Evolutionary conservation across 805 yeast genomes (phyloP), one percentile per base, ranked within the genome.

Genomic region (Ogataea saltuana): DNA sequence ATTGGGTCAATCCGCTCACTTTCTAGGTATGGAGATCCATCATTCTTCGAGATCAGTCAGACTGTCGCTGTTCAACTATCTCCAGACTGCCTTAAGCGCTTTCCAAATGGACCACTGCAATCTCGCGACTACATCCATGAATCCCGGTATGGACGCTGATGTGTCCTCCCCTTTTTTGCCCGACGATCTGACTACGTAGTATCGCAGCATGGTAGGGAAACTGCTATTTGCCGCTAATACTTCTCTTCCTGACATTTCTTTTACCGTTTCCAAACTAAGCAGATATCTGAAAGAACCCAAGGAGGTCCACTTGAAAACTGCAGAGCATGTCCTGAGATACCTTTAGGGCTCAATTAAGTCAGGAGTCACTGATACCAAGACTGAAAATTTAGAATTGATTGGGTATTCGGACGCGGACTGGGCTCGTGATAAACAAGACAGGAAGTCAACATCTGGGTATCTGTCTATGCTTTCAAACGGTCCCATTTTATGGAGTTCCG

Each of bases 401-500:
- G 51, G 47, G 5, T 50, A 34, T 27, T 30, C 42, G 7, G 56
- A 50, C 44, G 49, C 56, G 11, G 51, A 47, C 30, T 51, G 40
- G 42, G 50, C 44, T n/a, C 42, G 41, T 4, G 33, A 30, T 11
- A 32, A 32, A 15, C 19, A n/a, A 3, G 50, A 44, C 25, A 33
- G 42, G 23, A 29, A 45, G 20, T 46, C 46, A 11, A 47, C 52
- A 1, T 38, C 45, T 17, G 47, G 46, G 4, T 46, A 42, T 23
- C 18, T 46, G 18, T 35, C 42, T 15, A 35, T 15, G 39, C 33
- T 39, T 19, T 39, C 42, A 2, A 26, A 26, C 22, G 49, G 33
- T 28, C 50, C 51, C 3, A 35, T 55, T 12, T 37, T 50, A n/a
- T 55, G 53, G 57, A 47, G 43, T 26, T 28, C 45, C n/a, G 49